phyloP scores from a whole-genome alignment of 176 grass and related monocot genomes.

The Aegilops speltoides region DNA sequence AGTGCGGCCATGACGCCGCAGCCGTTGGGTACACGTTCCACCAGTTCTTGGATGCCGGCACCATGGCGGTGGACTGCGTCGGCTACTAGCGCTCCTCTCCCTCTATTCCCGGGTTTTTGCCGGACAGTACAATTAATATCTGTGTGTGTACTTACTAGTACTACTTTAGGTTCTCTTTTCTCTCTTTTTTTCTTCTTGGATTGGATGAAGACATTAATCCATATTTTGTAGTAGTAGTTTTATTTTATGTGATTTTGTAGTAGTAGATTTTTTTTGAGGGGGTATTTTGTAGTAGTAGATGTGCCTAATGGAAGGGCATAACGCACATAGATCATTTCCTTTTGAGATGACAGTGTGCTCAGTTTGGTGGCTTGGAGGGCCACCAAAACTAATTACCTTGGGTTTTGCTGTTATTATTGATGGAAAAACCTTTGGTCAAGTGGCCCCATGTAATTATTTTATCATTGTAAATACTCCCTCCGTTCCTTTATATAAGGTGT shows the following conservation, averaged over 20 bases:
- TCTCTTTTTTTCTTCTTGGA: background rate
- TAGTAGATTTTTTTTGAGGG: too few species aligned
- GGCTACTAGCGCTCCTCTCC: slow-evolving; percentile 33
- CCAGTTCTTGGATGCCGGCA: slow-evolving; percentile 40
- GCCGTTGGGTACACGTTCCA: slow-evolving; percentile 36
- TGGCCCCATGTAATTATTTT: slow-evolving; percentile 31
- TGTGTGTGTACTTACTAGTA: background rate
- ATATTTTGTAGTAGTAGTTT: slow-evolving; percentile 21
- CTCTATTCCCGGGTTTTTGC: slow-evolving; percentile 15
- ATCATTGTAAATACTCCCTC: background rate
- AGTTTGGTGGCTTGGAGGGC: slow-evolving; percentile 13
- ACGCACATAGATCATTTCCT: background rate
- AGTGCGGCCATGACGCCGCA: slow-evolving; percentile 16
- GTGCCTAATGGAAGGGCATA: slow-evolving; percentile 15
- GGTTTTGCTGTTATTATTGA: background rate
- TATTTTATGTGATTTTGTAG: too few species aligned
- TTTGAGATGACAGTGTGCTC: slow-evolving; percentile 14
- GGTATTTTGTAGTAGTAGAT: background rate
- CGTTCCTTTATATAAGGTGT: too few species aligned
- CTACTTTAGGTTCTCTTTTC: background rate
- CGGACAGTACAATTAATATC: background rate
- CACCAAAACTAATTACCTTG: slow-evolving; percentile 17
- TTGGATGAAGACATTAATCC: slow-evolving; percentile 19
- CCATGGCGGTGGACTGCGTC: slow-evolving; percentile 51
- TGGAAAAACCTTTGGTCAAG: slow-evolving; percentile 21